Conservation (phyloP, 2,329 filamentous ascomycete genomes). For the Penicillium fuscoglaucum region DNA sequence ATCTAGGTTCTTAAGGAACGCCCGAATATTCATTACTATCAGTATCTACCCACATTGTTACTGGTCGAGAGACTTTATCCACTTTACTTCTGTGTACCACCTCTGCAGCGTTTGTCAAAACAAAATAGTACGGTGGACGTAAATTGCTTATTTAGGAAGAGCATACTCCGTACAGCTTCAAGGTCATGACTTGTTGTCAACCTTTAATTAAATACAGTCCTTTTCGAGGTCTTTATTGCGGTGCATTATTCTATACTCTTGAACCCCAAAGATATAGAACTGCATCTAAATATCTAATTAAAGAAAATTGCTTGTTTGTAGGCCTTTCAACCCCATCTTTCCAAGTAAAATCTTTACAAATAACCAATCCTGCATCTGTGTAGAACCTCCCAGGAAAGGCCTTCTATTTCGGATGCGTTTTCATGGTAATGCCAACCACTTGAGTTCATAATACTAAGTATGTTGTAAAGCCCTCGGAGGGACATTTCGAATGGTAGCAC, state of each 20-base stretch:
- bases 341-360: too few relatives aligned
- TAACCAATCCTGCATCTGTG: too few relatives aligned
- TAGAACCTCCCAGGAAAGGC: too few relatives aligned
- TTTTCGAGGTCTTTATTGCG: too few relatives aligned
- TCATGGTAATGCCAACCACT: background rate
- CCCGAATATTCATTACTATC: background rate
- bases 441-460: background rate
- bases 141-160: background rate
- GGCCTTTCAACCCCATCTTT: too few relatives aligned
- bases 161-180: background rate
- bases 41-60: background rate
- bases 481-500: background rate
- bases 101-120: background rate
- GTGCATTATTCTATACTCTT: too few relatives aligned
- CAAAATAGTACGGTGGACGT: background rate
- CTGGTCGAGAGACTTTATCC: background rate
- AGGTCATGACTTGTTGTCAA: background rate
- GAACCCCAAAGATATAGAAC: too few relatives aligned
- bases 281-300: too few relatives aligned
- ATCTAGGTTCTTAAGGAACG: background rate
- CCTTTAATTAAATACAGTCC: too few relatives aligned
- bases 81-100: background rate
- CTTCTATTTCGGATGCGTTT: too few relatives aligned
- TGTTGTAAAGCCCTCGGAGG: background rate
- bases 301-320: too few relatives aligned